Percentiles rank a stretch among this genome's conserved stretches.
phyloP scores from a whole-genome alignment of 495 filamentous ascomycete genomes.

The Penicillium paxilli region DNA sequence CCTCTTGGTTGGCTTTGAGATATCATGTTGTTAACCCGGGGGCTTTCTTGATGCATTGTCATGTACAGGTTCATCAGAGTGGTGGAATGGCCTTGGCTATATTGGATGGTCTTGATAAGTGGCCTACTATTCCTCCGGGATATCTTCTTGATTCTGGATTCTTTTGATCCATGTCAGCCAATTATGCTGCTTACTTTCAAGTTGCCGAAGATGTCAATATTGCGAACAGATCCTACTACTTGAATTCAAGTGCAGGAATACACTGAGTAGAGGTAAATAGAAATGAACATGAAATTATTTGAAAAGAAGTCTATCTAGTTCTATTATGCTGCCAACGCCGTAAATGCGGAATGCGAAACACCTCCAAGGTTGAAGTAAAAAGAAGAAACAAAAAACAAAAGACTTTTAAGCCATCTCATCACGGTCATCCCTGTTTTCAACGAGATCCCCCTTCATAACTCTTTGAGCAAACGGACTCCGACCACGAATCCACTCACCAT shows the following conservation, averaged over 20 bases:
- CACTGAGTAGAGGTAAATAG: no score
- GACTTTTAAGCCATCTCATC: background rate
- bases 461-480: constrained; percentile 18
- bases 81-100: constrained; percentile 59
- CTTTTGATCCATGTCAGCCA: constrained; percentile 7
- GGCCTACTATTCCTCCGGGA: constrained; percentile 42
- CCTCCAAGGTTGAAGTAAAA: no score
- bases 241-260: background rate
- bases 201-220: no score
- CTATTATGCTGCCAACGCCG: background rate
- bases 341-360: background rate
- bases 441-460: background rate
- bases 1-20: constrained; percentile 53
- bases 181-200: no score
- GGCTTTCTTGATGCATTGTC: constrained; percentile 60
- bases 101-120: constrained; percentile 57
- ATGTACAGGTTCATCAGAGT: constrained; percentile 57
- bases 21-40: constrained; percentile 62
- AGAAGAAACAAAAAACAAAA: background rate
- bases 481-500: constrained; percentile 29
- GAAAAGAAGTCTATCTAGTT: background rate
- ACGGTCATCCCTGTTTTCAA: background rate
- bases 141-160: constrained; percentile 27
- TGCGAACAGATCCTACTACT: no score
- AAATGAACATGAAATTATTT: background rate